These are phyloP conservation scores for Tephrocybe sp. DNA, from an alignment of 768 basidiomycete genomes.

Conservation along the genomic window DNA sequence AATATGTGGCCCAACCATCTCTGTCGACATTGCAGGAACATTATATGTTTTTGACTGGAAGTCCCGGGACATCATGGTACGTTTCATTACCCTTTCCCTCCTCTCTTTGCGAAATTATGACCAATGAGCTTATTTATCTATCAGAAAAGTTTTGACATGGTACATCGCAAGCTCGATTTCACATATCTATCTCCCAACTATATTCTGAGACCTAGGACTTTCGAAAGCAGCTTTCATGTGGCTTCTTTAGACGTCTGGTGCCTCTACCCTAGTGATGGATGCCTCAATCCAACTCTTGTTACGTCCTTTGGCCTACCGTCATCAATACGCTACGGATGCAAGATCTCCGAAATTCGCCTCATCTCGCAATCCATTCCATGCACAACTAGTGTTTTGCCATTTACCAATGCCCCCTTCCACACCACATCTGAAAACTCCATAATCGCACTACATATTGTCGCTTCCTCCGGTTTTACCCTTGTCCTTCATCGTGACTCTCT, in stretches of 20 bases:
- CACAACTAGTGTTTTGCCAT: conserved; percentile 5
- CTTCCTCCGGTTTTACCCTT: conserved; percentile 28
- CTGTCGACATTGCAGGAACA: background rate
- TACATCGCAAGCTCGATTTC: conserved; percentile 26
- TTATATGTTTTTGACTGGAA: background rate
- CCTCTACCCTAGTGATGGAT: conserved; percentile 11
- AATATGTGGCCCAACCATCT: background rate
- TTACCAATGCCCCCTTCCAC: conserved; percentile 22
- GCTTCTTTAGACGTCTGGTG: conserved; percentile 22
- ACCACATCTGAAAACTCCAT: conserved; percentile 26
- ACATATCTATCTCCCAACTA: conserved; percentile 33
- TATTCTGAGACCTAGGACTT: conserved; percentile 34
- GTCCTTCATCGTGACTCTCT: conserved; percentile 34
- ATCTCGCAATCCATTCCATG: conserved; percentile 41
- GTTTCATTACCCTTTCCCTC: too few species aligned
- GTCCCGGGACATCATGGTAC: background rate
- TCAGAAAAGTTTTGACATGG: background rate
- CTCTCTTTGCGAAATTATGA: background rate
- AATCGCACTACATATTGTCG: conserved; percentile 31
- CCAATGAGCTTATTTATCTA: background rate
- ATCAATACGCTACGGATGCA: too few species aligned
- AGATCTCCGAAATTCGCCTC: conserved; percentile 29
- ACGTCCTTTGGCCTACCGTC: conserved; percentile 22
- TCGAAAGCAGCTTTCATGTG: conserved; percentile 23
- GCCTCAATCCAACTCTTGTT: conserved; percentile 22